phyloP scores from a whole-genome alignment of 495 filamentous ascomycete genomes.

The Letharia lupina region DNA sequence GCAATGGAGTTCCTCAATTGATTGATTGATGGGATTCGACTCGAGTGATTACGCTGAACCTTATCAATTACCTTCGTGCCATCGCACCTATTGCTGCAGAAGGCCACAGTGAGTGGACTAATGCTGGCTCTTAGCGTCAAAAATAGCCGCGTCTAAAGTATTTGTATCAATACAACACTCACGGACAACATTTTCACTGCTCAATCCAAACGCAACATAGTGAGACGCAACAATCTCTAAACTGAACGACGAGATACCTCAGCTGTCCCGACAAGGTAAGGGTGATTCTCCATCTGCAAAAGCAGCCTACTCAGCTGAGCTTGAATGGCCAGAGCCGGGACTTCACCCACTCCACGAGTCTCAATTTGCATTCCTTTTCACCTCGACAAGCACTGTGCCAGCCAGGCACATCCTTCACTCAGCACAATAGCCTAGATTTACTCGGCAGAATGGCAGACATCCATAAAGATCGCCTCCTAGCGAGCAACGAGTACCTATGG shows the following conservation, averaged over 20 bases:
- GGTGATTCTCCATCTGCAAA: not conserved
- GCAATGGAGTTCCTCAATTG: not conserved
- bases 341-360: not conserved
- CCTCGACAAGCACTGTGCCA: not conserved
- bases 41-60: not conserved
- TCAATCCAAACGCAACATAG: not conserved
- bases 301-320: not conserved
- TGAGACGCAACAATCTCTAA: not conserved
- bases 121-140: not conserved
- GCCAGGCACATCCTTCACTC: not conserved
- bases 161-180: too few relatives aligned
- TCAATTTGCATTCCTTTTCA: not conserved
- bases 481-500: not conserved
- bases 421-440: not conserved
- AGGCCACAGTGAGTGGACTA: not conserved
- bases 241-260: not conserved
- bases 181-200: too few relatives aligned
- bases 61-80: not conserved
- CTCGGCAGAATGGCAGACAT: not conserved
- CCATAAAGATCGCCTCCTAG: not conserved
- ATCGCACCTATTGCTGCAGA: not conserved
- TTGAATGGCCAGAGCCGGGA: not conserved
- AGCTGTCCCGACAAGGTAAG: not conserved
- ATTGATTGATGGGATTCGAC: not conserved
- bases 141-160: not conserved